phyloP scores from a whole-genome alignment of 371 early-diverging fungal species.

The Lichtheimia ornata region DNA sequence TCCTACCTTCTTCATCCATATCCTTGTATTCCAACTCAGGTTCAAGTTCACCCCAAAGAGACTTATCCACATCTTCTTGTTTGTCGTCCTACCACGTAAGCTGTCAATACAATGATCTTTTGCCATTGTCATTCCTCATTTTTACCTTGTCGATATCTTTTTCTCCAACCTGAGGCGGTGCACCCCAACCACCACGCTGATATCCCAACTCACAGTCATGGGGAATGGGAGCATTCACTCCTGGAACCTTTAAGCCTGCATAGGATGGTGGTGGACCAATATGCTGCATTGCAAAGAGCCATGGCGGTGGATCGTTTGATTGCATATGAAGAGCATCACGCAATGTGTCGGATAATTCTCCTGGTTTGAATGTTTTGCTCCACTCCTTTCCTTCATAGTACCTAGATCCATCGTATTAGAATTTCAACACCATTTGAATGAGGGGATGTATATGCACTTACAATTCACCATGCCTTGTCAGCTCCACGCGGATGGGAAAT shows the following conservation, averaged over 20 bases:
- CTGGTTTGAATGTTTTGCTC: constrained; percentile 41
- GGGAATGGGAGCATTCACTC: constrained; percentile 93
- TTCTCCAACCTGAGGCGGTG: constrained; percentile 59
- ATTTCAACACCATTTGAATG: neutral
- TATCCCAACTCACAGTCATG: constrained; percentile 91
- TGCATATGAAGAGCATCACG: constrained; percentile 80
- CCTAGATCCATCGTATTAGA: constrained; percentile 2
- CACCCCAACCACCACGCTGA: constrained; percentile 94
- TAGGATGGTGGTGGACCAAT: constrained; percentile 94
- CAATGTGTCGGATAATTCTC: constrained; percentile 76
- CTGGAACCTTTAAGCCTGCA: constrained; percentile 83
- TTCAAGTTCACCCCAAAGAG: constrained; percentile 80
- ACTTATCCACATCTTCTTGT: constrained; percentile 44
- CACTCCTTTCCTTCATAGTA: constrained; percentile 13
- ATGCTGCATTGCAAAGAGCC: constrained; percentile 95
- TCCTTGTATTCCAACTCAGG: constrained; percentile 29
- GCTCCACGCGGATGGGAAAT: constrained; percentile 76
- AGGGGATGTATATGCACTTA: constrained; percentile 2
- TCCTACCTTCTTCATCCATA: neutral
- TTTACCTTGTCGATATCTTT: constrained; percentile 35
- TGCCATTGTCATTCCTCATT: constrained; percentile 1
- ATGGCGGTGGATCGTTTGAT: constrained; percentile 83
- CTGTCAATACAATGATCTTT: neutral
- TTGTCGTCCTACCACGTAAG: neutral
- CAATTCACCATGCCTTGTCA: constrained; percentile 76